These are phyloP conservation scores for Clausena lansium DNA, from an alignment of 345 rosid species.

Conservation along the genomic window DNA sequence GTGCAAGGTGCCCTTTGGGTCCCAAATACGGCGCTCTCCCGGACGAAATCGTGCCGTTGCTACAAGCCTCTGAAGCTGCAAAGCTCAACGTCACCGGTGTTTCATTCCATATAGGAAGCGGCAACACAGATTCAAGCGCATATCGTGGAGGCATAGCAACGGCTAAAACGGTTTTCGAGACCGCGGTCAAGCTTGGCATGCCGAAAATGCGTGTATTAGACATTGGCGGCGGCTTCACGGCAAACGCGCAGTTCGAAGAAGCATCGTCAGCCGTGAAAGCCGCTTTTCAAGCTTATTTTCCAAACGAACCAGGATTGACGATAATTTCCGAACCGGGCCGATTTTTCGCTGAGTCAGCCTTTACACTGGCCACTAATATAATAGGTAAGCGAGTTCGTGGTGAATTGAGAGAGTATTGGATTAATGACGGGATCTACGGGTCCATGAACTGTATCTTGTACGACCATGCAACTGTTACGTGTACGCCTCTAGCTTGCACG, in stretches of 20 bases:
- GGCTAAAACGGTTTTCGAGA: conserved; percentile 26
- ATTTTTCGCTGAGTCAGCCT: conserved; percentile 26
- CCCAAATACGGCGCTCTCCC: conserved; percentile 22
- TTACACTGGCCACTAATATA: conserved; percentile 27
- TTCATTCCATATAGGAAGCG: conserved; percentile 34
- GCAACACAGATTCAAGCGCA: conserved; percentile 6
- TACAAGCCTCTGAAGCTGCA: conserved; percentile 21
- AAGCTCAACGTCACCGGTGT: conserved; percentile 21
- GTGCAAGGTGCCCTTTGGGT: conserved; percentile 18
- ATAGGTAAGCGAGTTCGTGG: conserved; percentile 36
- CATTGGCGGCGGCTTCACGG: conserved; percentile 36
- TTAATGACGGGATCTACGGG: conserved; percentile 35
- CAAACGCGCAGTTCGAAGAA: conserved; percentile 19
- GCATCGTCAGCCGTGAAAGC: conserved; percentile 21
- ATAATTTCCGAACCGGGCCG: conserved; percentile 35
- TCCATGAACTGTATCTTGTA: conserved; percentile 19
- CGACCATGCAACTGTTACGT: conserved; percentile 22
- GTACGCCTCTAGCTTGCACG: conserved; percentile 16
- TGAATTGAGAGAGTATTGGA: conserved; percentile 34
- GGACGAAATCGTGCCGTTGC: conserved; percentile 25
- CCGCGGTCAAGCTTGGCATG: conserved; percentile 23
- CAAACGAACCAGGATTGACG: conserved; percentile 2
- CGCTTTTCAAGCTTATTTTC: conserved; percentile 23
- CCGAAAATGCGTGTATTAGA: conserved; percentile 22
- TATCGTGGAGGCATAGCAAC: conserved; percentile 24